phyloP scores from a whole-genome alignment of 2,329 filamentous ascomycete genomes.

The Knufia fluminis region DNA sequence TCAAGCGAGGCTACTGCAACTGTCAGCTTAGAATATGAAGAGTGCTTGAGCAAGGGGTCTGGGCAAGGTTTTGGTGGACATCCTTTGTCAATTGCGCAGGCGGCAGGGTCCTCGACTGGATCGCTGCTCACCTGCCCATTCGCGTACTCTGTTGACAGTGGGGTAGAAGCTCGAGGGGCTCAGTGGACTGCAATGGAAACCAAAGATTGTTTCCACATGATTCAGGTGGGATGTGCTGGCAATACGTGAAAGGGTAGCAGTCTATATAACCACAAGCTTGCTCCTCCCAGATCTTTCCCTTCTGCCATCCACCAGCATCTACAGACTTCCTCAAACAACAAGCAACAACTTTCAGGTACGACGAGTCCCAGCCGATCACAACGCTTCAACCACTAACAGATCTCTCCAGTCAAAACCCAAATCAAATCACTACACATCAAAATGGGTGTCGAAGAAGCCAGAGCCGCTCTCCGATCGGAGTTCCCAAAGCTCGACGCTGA shows the following conservation, averaged over 20 bases:
- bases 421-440: neutral
- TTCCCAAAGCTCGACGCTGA: slow-evolving; percentile 9
- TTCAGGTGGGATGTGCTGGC: slow-evolving; percentile 8
- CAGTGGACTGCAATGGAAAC: slow-evolving; percentile 5
- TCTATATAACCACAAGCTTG: slow-evolving; percentile 7
- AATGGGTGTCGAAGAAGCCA: slow-evolving; percentile 10
- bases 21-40: slow-evolving; percentile 3
- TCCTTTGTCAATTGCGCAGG: slow-evolving; percentile 4
- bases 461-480: slow-evolving; percentile 9
- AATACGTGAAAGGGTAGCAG: neutral
- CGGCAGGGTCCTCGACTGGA: neutral
- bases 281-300: neutral
- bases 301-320: neutral
- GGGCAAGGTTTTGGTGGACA: neutral
- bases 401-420: neutral
- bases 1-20: slow-evolving; percentile 8
- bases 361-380: neutral
- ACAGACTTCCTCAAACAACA: neutral
- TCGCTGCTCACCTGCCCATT: slow-evolving; percentile 6
- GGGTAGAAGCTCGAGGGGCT: slow-evolving; percentile 5
- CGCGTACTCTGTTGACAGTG: slow-evolving; percentile 10
- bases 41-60: neutral
- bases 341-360: slow-evolving; percentile 5
- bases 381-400: neutral
- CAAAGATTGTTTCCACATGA: slow-evolving; percentile 1